Evolutionary conservation across 176 grass and related monocot species (phyloP).

Genomic region (Carex scoparia): DNA sequence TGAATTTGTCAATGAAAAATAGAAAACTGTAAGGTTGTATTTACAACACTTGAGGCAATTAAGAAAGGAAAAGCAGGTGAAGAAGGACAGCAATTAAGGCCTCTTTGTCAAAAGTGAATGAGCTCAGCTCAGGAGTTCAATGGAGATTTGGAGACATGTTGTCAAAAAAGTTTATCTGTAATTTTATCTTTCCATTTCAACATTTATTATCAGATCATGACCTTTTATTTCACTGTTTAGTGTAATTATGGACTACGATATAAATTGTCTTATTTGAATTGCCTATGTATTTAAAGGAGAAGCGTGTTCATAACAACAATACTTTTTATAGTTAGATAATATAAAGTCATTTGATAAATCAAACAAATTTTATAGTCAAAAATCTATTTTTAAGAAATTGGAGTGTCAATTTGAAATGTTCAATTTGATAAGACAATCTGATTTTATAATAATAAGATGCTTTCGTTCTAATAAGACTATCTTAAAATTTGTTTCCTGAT

Average conservation of each 20-base stretch:
- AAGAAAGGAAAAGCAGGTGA: not conserved
- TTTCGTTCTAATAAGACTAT: too few species aligned
- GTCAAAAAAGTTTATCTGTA: slow-evolving; percentile 7
- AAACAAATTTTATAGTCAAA: not conserved
- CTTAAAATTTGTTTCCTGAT: too few species aligned
- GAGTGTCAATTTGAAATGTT: not conserved
- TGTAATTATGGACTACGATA: not conserved
- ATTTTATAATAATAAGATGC: too few species aligned
- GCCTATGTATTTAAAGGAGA: not conserved
- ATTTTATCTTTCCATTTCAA: not conserved
- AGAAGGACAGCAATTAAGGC: not conserved
- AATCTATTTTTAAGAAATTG: not conserved
- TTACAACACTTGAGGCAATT: not conserved
- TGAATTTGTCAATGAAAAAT: too few species aligned
- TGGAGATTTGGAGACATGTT: not conserved
- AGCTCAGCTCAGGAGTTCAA: not conserved
- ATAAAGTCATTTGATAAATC: not conserved
- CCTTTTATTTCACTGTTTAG: not conserved
- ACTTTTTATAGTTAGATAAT: not conserved
- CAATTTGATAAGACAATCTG: not conserved
- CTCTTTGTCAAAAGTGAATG: not conserved
- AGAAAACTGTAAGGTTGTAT: too few species aligned
- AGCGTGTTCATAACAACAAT: not conserved
- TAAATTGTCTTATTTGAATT: not conserved
- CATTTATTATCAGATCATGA: not conserved